Evolutionary conservation across 306 rosid species (phyloP).

Genomic region (Fragaria vesca): DNA sequence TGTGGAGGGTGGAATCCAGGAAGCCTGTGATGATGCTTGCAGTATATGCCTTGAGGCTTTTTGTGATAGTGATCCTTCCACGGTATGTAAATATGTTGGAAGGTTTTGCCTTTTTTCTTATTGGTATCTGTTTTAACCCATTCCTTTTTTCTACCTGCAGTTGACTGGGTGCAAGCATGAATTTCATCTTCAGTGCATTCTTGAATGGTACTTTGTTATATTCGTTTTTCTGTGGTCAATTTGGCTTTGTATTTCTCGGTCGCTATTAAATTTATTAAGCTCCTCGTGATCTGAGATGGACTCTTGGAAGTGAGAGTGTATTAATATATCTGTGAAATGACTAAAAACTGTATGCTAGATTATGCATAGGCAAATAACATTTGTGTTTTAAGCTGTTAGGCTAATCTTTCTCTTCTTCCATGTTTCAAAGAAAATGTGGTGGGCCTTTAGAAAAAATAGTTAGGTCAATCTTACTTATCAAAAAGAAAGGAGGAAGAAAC

Average conservation of each 20-base stretch:
- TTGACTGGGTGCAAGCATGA: constrained; percentile 89
- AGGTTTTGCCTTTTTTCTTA: neutral
- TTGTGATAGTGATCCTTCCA: constrained; percentile 84
- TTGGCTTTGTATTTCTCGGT: neutral
- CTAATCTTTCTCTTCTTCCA: neutral
- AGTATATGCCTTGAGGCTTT: constrained; percentile 93
- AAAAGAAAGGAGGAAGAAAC: neutral
- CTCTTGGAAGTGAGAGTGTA: neutral
- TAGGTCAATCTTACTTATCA: neutral
- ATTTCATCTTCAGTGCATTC: constrained; percentile 96
- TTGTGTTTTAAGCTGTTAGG: neutral
- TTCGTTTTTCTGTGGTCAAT: neutral
- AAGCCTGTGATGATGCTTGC: constrained; percentile 93
- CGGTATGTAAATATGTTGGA: constrained; percentile 41
- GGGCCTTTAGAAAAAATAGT: neutral
- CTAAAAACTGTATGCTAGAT: neutral
- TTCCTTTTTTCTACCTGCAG: constrained; percentile 38
- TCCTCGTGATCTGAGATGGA: neutral
- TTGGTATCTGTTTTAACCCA: constrained; percentile 19
- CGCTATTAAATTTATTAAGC: neutral
- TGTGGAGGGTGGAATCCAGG: constrained; percentile 98
- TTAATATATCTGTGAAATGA: neutral
- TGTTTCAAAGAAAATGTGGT: neutral
- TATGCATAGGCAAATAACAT: neutral
- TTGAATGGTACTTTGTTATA: constrained; percentile 68